Evolutionary conservation across 331 rosid species (phyloP), one percentile per base, ranked within the genome.

Genomic region (Quercus phellos): DNA sequence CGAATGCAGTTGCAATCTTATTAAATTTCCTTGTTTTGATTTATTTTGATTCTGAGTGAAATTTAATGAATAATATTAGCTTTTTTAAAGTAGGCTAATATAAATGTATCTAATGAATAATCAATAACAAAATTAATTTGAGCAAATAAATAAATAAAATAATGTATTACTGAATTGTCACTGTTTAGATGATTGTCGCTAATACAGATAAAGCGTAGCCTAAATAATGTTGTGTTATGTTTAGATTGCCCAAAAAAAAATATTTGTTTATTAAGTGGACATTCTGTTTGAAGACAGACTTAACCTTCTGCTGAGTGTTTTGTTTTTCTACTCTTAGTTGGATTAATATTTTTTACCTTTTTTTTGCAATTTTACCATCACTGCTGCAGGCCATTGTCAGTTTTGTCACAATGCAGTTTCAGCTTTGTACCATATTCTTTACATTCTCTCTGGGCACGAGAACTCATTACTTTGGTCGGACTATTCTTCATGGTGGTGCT

Each of bases 401-500:
- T 83, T 94, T 94, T 84, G 84, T 92, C 78, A 92, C 99, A 29
- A 94, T 92, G 99, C 99, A 94, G 83, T 77, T 92, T 72, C 99
- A 94, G 86, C 97, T 94, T 75, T 94, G 98, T 83, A 55, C 99
- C 26, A 95, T 94, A 70, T 92, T 85, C 86, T 94, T 94, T 88
- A 94, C 99, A 38, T 94, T 94, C 84, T 94, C 98, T 56, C 84
- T 94, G 80, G 98, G 99, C 73, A 94, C 98, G 53, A 86, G 74
- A 83, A 89, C 99, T 38, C 99, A 94, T 86, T 94, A 94, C 83
- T 94, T 94, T 82, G 99, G 98, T n/a, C 92, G 98, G 81, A 92
- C 98, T 56, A 89, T 94, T 84, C 98, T 94, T 84, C 99, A 94
- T 78, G 99, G 99, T 27, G 99, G 99, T 87, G 99, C 99, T 58